These are phyloP conservation scores for Glebionis coronaria DNA, from an alignment of 129 eudicot genomes.

Conservation along the genomic window DNA sequence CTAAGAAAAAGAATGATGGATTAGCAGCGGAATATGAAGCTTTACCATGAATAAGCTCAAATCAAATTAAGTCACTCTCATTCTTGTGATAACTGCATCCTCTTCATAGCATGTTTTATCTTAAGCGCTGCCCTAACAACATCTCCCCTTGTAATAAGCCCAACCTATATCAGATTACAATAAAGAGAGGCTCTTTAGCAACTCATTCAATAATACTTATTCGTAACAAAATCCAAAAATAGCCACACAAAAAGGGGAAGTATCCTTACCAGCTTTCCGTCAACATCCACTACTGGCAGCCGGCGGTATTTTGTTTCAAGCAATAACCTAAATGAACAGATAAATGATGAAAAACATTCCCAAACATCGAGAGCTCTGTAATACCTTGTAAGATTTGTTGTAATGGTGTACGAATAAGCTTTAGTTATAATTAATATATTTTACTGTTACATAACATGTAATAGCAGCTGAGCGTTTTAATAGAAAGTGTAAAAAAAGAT, in stretches of 20 bases:
- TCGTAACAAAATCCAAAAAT: neutral
- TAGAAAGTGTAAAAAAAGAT: neutral
- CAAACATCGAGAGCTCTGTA: neutral
- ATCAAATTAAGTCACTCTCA: conserved; percentile 9
- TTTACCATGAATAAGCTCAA: conserved; percentile 13
- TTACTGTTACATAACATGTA: no score
- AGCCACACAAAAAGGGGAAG: neutral
- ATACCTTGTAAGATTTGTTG: no score
- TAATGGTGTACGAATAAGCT: no score
- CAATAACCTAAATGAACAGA: conserved; percentile 51
- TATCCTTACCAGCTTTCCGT: conserved; percentile 68
- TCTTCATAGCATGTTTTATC: conserved; percentile 54
- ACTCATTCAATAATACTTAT: neutral
- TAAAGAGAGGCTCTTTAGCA: conserved; percentile 8
- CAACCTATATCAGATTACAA: conserved; percentile 45
- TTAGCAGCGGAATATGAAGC: conserved; percentile 10
- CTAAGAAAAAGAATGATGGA: neutral
- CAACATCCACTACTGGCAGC: conserved; percentile 76
- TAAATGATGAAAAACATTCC: neutral
- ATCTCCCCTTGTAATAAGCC: conserved; percentile 82
- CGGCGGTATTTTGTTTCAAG: conserved; percentile 81
- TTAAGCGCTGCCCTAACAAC: conserved; percentile 84
- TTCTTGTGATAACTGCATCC: conserved; percentile 34
- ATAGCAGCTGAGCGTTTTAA: no score
- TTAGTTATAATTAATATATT: no score